Conservation (phyloP, 2,329 filamentous ascomycete genomes). For the Leptographium galeiforme region DNA sequence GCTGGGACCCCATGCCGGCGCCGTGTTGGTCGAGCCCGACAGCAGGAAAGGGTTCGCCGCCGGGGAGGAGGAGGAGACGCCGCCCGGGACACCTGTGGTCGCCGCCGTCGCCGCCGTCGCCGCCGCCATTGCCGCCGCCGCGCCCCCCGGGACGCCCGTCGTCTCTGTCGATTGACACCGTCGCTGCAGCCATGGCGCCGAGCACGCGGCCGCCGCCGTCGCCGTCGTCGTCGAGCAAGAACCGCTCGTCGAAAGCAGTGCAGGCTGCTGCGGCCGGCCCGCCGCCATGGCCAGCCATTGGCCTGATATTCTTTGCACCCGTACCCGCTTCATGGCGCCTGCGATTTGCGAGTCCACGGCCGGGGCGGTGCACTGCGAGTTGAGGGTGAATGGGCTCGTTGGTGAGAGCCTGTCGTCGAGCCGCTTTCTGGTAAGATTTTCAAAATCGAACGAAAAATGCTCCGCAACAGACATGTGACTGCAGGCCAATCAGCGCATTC, state of each 20-base stretch:
- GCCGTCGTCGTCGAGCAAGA: not conserved
- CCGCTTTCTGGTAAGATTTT: not conserved
- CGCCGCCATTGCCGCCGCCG: not conserved
- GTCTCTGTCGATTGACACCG: conserved; percentile 4
- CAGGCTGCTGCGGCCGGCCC: conserved; percentile 26
- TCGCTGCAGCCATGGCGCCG: not conserved
- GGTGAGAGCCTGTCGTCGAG: not conserved
- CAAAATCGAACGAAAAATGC: not conserved
- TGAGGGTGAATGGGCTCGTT: not conserved
- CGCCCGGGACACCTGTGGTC: not conserved
- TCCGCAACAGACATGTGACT: not conserved
- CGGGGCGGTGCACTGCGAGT: not conserved
- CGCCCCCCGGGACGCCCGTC: not conserved
- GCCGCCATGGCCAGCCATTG: conserved; percentile 34
- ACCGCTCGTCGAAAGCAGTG: conserved; percentile 1
- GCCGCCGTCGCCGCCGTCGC: not conserved
- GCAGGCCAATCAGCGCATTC: not conserved
- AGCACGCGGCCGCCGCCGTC: conserved; percentile 6
- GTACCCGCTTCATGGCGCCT: conserved; percentile 45
- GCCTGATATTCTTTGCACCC: conserved; percentile 44
- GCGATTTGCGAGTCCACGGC: not conserved
- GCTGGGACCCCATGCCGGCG: conserved; percentile 2
- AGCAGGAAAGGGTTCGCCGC: not conserved
- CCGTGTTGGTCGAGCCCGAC: not conserved
- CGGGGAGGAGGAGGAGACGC: not conserved